Percentiles rank a stretch among this genome's conserved stretches.
phyloP scores from a whole-genome alignment of 2,329 filamentous ascomycete species.

The Aspergillus persii region DNA sequence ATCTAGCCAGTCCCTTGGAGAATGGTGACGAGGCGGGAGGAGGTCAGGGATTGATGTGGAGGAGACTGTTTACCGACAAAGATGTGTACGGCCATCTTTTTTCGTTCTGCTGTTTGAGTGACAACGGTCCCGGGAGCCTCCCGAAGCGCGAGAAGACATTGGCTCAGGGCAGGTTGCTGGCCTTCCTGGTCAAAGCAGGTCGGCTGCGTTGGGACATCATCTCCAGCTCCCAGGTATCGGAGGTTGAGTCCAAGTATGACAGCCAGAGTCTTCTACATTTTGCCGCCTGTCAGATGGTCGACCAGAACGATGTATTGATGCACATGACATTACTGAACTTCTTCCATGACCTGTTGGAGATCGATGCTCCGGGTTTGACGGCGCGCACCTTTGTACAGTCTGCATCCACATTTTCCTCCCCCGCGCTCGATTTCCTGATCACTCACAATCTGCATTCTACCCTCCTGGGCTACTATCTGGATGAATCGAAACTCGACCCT shows the following conservation, averaged over 20 bases:
- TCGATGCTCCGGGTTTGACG: slow-evolving; percentile 37
- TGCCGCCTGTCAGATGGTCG: slow-evolving; percentile 55
- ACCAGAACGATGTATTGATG: slow-evolving; percentile 59
- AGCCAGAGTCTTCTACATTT: slow-evolving; percentile 54
- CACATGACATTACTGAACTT: slow-evolving; percentile 60
- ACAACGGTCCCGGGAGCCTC: slow-evolving; percentile 36
- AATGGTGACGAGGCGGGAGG: slow-evolving; percentile 23
- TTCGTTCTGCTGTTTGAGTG: slow-evolving; percentile 50
- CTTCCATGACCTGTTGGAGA: slow-evolving; percentile 53
- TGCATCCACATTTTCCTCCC: slow-evolving; percentile 38
- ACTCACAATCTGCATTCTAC: slow-evolving; percentile 50
- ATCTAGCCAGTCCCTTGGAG: slow-evolving; percentile 38
- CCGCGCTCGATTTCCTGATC: slow-evolving; percentile 53
- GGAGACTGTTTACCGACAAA: slow-evolving; percentile 59
- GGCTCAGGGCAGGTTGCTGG: slow-evolving; percentile 59
- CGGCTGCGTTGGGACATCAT: slow-evolving; percentile 56
- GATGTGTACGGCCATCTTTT: slow-evolving; percentile 59
- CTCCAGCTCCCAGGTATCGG: slow-evolving; percentile 49
- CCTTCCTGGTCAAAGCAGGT: slow-evolving; percentile 55
- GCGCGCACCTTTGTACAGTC: slow-evolving; percentile 31
- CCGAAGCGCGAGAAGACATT: slow-evolving; percentile 56
- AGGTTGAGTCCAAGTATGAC: slow-evolving; percentile 48
- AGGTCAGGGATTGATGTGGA: slow-evolving; percentile 59
- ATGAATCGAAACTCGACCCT: slow-evolving; percentile 49
- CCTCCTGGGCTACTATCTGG: slow-evolving; percentile 51